Evolutionary conservation across 805 yeast genomes (phyloP).

Genomic region (Saccharomycopsis fibuligera): DNA sequence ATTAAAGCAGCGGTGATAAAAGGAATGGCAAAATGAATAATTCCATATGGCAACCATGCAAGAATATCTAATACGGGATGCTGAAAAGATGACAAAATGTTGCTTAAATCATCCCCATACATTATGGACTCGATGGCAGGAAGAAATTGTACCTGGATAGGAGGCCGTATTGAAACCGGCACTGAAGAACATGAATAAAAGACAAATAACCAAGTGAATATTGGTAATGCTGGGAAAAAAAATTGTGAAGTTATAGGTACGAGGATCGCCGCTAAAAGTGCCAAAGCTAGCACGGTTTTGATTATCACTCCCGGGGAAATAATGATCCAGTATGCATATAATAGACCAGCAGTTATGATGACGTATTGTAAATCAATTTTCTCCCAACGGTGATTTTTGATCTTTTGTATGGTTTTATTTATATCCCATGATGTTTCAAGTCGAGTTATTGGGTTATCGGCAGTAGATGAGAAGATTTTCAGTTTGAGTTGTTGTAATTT

Average conservation of each 20-base stretch:
- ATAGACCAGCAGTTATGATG: background rate
- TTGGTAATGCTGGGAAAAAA: constrained; percentile 76
- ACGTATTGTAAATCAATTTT: constrained; percentile 16
- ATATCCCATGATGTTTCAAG: too few relatives aligned
- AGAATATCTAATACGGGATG: constrained; percentile 62
- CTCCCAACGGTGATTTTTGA: too few relatives aligned
- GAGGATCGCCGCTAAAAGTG: constrained; percentile 41
- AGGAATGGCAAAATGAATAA: constrained; percentile 88
- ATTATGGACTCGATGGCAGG: constrained; percentile 89
- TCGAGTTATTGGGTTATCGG: too few relatives aligned
- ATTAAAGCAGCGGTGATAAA: constrained; percentile 73
- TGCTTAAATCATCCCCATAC: constrained; percentile 84
- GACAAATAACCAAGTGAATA: constrained; percentile 75
- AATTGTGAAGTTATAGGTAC: constrained; percentile 79
- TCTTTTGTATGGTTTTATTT: too few relatives aligned
- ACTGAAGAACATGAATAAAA: constrained; percentile 72
- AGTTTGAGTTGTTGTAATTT: too few relatives aligned
- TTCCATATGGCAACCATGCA: constrained; percentile 93
- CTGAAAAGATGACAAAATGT: constrained; percentile 70
- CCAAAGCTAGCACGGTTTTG: constrained; percentile 29
- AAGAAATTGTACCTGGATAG: constrained; percentile 76
- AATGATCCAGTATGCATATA: constrained; percentile 29
- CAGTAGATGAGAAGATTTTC: too few relatives aligned
- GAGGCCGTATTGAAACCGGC: constrained; percentile 69
- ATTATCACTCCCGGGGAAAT: constrained; percentile 21